Conservation (phyloP, 1,284 basidiomycete genomes). For the Cryptococcus neoformans region DNA sequence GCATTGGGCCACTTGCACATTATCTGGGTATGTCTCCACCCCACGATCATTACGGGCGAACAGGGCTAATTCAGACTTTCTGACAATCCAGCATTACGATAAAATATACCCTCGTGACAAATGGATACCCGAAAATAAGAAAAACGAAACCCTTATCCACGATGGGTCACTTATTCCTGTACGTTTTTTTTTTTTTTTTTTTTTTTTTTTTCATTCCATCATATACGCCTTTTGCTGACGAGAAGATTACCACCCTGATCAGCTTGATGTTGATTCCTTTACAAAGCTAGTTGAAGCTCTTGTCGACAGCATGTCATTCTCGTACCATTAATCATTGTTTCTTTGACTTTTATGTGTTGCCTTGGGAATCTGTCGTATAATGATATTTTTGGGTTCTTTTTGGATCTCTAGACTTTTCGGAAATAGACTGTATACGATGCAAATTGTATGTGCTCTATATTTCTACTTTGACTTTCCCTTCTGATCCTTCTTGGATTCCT, state of each 20-base stretch:
- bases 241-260: not conserved
- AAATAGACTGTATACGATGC: too few relatives aligned
- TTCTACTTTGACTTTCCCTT: not conserved
- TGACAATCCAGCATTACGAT: not conserved
- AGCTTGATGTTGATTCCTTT: not conserved
- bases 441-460: not conserved
- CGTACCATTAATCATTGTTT: not conserved
- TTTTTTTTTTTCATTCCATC: not conserved
- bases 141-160: not conserved
- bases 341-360: not conserved
- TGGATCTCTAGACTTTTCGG: too few relatives aligned
- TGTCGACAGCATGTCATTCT: not conserved
- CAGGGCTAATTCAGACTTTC: not conserved
- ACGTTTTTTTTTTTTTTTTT: not conserved
- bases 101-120: not conserved
- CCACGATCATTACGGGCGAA: too few relatives aligned
- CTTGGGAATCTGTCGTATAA: too few relatives aligned
- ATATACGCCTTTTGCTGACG: not conserved
- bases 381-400: not conserved
- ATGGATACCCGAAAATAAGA: not conserved
- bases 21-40: conserved; percentile 5
- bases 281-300: not conserved
- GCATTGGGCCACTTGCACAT: conserved; percentile 6
- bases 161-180: not conserved
- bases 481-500: not conserved